Evolutionary conservation across 164 flowering plant species (phyloP), one percentile per base, ranked within the genome.

Genomic region (Kalanchoe fedtschenkoi): DNA sequence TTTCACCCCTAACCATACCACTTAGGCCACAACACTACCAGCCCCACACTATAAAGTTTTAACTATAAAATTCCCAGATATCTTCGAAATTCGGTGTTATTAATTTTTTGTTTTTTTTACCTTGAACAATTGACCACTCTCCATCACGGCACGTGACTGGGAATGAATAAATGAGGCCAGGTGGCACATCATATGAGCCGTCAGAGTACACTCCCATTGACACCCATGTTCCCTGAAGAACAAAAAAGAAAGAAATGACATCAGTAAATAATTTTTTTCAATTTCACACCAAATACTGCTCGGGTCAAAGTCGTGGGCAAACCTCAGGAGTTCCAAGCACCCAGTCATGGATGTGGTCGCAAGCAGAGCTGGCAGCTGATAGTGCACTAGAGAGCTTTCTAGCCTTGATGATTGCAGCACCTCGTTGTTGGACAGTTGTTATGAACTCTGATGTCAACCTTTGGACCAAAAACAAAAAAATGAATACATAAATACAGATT

Each of bases 181-280:
- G 81, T 5, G 99, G 99, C 11, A 91, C 91, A 63, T 84, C 76
- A 81, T 91, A 95, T 51, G 97, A 91, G 37, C 99, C 99, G 77
- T 95, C 99, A 65, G 97, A 91, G 80, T 88, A 95, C 1, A 95
- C 97, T 24, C 99, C 99, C 99, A 95, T 95, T 58, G 99, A 95
- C 26, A 95, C 99, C 83, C 84, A 95, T 46, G 96, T 87, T 17
- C 96, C 99, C 99, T 91, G 62, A 37, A 72, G 6, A 24, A 4
- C 1, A 65, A 38, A 21, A 13, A 35, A 60, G 42, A 41, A 58
- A 22, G 47, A 33, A 10, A 59, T 41, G 8, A 9, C 22, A 33
- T 55, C 8, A 53, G 28, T 1, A 11, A 51, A 51, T 5, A 34
- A 33, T 6, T 5, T 17, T 33, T 15, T 17, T 19, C 0, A 6